Percentiles rank a stretch among this genome's conserved stretches.
Conservation (phyloP, 1,139 yeast genomes). For the Yamadazyma mexicana region DNA sequence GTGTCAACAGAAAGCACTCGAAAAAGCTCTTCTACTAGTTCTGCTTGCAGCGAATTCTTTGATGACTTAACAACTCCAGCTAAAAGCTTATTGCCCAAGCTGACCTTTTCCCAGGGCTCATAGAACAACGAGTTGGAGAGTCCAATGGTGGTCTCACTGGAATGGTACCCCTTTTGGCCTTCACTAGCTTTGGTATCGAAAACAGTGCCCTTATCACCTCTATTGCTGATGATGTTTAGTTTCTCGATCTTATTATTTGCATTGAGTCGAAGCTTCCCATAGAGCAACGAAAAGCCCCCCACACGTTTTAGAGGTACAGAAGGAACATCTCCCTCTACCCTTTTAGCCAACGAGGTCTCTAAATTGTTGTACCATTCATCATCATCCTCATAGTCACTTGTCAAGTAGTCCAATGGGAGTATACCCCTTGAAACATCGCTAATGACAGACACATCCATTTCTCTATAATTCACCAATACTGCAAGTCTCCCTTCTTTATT, state of each 20-base stretch:
- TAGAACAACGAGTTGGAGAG: slow-evolving; percentile 63
- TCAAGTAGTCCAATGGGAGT: slow-evolving; percentile 60
- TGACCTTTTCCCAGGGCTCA: slow-evolving; percentile 75
- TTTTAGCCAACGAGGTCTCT: slow-evolving; percentile 24
- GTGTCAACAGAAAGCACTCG: slow-evolving; percentile 51
- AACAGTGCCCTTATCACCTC: slow-evolving; percentile 43
- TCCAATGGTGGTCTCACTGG: slow-evolving; percentile 39
- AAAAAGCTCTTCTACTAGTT: slow-evolving; percentile 53
- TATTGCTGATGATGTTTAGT: slow-evolving; percentile 52
- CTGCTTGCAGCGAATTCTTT: slow-evolving; percentile 17
- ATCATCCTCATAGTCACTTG: slow-evolving; percentile 34
- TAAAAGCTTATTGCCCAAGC: slow-evolving; percentile 49
- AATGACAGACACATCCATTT: slow-evolving; percentile 26
- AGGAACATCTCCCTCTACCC: slow-evolving; percentile 8
- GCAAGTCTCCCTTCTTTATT: slow-evolving; percentile 64
- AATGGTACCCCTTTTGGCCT: slow-evolving; percentile 7
- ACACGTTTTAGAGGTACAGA: slow-evolving; percentile 43
- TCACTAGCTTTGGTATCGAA: slow-evolving; percentile 17
- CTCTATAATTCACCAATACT: slow-evolving; percentile 73
- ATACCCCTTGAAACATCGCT: slow-evolving; percentile 69
- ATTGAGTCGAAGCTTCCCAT: slow-evolving; percentile 53
- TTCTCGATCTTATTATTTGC: slow-evolving; percentile 28
- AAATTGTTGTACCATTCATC: slow-evolving; percentile 47
- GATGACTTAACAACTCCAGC: slow-evolving; percentile 30
- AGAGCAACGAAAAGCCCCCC: slow-evolving; percentile 84